Percentiles rank a stretch among this genome's conserved stretches.
Evolutionary conservation across 164 flowering plant species (phyloP).

Genomic region (Echeveria elegans): DNA sequence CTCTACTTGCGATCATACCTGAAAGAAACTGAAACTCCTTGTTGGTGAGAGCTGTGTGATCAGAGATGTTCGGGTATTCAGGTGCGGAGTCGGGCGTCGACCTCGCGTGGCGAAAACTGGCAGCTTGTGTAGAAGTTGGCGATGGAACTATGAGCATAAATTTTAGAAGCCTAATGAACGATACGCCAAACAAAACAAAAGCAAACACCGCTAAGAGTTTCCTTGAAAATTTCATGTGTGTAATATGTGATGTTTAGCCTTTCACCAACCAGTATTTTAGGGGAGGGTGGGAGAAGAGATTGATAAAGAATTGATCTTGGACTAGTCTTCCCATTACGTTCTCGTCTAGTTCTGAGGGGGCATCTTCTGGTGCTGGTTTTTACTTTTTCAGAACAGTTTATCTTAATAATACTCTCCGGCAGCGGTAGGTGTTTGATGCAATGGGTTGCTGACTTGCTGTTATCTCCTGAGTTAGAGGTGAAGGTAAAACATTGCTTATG

Average conservation of each 20-base stretch:
- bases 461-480: constrained; percentile 23
- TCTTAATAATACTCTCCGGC: not conserved
- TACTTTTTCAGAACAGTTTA: not conserved
- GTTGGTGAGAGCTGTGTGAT: constrained; percentile 20
- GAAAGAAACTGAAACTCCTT: constrained; percentile 50
- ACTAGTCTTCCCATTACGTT: constrained; percentile 10
- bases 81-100: constrained; percentile 15
- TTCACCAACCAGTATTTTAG: constrained; percentile 9
- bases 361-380: constrained; percentile 18
- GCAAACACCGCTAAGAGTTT: constrained; percentile 46
- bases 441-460: not conserved
- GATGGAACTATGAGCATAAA: constrained; percentile 30
- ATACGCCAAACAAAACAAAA: constrained; percentile 37
- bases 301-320: constrained; percentile 13
- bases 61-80: not conserved
- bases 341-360: constrained; percentile 16
- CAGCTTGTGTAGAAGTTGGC: constrained; percentile 20
- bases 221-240: constrained; percentile 30
- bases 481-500: constrained; percentile 36
- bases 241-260: constrained; percentile 11
- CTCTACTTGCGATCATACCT: constrained; percentile 31
- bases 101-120: constrained; percentile 11
- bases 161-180: constrained; percentile 49
- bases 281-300: constrained; percentile 17
- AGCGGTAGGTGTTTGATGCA: not conserved